These are phyloP conservation scores for Chlorella sp. DNA, from an alignment of 139 green algal species.

Conservation along the genomic window DNA sequence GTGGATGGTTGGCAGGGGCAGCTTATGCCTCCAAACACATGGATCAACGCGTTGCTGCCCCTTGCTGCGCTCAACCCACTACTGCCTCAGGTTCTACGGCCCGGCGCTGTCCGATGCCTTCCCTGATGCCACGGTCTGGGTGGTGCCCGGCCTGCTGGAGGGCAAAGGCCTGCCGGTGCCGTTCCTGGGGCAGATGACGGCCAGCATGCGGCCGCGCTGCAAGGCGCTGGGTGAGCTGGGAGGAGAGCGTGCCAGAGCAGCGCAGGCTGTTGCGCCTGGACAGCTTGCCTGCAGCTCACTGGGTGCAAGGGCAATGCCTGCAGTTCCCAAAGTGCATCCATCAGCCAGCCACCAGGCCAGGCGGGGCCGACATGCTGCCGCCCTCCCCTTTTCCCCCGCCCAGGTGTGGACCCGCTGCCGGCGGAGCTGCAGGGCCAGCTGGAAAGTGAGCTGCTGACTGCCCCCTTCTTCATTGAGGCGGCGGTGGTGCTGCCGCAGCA, in stretches of 20 bases:
- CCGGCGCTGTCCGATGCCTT: conserved; percentile 29
- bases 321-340: no score
- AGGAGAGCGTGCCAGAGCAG: neutral
- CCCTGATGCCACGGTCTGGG: conserved; percentile 45
- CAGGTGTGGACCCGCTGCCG: conserved; percentile 36
- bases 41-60: no score
- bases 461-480: conserved; percentile 45
- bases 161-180: conserved; percentile 45
- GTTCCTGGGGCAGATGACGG: conserved; percentile 1
- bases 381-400: no score
- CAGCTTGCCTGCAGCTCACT: neutral
- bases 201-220: conserved; percentile 7
- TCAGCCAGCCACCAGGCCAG: no score
- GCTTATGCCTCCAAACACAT: no score
- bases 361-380: no score
- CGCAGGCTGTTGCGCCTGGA: neutral
- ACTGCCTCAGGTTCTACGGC: conserved; percentile 20
- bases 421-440: conserved; percentile 32
- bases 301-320: no score
- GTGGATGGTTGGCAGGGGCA: no score
- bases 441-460: conserved; percentile 16
- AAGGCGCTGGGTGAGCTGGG: conserved; percentile 16
- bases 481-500: conserved; percentile 34
- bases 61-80: no score
- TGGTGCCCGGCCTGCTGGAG: conserved; percentile 39